Percentiles rank a stretch among this genome's conserved stretches.
Conservation (phyloP, 441 rosid species). For the Breynia disticha region DNA sequence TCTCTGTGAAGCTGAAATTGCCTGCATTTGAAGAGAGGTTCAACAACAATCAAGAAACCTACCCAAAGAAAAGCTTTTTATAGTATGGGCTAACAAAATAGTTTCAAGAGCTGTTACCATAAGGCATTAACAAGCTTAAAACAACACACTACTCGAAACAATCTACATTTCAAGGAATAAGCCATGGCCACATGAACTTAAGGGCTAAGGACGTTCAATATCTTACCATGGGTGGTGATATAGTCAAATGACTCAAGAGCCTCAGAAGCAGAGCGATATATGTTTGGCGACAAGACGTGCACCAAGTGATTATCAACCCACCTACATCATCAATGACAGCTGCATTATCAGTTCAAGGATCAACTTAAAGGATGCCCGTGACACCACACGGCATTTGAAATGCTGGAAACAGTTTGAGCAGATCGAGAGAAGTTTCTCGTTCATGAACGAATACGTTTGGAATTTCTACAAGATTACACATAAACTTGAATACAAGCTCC, state of each 20-base stretch:
- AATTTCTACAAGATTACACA: no score
- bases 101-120: no score
- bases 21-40: conserved; percentile 35
- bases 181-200: not conserved
- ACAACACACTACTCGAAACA: not conserved
- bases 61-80: no score
- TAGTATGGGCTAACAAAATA: no score
- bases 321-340: conserved; percentile 29
- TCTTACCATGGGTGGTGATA: conserved; percentile 76
- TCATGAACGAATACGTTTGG: no score
- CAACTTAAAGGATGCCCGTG: not conserved
- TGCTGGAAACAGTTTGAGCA: no score
- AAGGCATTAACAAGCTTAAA: no score
- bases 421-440: no score
- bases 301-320: conserved; percentile 96
- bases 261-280: conserved; percentile 63
- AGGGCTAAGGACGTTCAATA: not conserved
- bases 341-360: conserved; percentile 2
- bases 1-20: conserved; percentile 77
- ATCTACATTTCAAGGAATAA: not conserved
- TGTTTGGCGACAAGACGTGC: conserved; percentile 88
- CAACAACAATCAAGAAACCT: not conserved
- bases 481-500: no score
- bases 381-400: not conserved
- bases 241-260: conserved; percentile 91